These are phyloP conservation scores for Rhypophila decipiens DNA, from an alignment of 495 filamentous ascomycete species.

Conservation along the genomic window DNA sequence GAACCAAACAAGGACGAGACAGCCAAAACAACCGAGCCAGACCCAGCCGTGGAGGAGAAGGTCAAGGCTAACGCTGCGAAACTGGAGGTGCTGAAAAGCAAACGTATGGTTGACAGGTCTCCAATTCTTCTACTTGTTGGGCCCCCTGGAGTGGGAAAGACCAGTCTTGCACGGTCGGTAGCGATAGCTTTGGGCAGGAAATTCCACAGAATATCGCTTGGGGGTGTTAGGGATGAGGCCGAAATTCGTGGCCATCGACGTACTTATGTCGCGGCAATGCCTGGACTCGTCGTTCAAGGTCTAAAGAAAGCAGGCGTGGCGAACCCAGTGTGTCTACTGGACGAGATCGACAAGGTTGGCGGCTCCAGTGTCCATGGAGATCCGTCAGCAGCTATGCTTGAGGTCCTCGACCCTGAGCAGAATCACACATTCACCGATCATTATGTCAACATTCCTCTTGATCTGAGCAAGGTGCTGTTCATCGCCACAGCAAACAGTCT, in stretches of 20 bases:
- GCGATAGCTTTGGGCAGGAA: conserved; percentile 88
- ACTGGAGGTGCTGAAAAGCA: conserved; percentile 62
- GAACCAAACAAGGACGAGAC: conserved; percentile 29
- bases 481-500: conserved; percentile 97
- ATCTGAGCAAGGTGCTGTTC: conserved; percentile 93
- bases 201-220: conserved; percentile 95
- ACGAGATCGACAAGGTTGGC: conserved; percentile 98
- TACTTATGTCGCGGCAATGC: conserved; percentile 98
- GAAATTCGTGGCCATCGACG: conserved; percentile 94
- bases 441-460: conserved; percentile 93
- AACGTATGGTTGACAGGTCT: conserved; percentile 84
- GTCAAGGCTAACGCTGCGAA: conserved; percentile 49
- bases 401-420: conserved; percentile 97
- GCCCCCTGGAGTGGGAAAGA: conserved; percentile 95
- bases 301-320: conserved; percentile 93
- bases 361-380: conserved; percentile 91
- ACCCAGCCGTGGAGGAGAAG: conserved; percentile 33
- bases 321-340: conserved; percentile 93
- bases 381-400: conserved; percentile 96
- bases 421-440: conserved; percentile 94
- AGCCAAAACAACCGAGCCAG: conserved; percentile 9
- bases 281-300: conserved; percentile 87
- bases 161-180: conserved; percentile 87
- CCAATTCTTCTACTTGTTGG: conserved; percentile 92
- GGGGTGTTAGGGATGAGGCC: conserved; percentile 92